Evolutionary conservation across 306 rosid species (phyloP), one percentile per base, ranked within the genome.

Genomic region (Styphnolobium japonicum): DNA sequence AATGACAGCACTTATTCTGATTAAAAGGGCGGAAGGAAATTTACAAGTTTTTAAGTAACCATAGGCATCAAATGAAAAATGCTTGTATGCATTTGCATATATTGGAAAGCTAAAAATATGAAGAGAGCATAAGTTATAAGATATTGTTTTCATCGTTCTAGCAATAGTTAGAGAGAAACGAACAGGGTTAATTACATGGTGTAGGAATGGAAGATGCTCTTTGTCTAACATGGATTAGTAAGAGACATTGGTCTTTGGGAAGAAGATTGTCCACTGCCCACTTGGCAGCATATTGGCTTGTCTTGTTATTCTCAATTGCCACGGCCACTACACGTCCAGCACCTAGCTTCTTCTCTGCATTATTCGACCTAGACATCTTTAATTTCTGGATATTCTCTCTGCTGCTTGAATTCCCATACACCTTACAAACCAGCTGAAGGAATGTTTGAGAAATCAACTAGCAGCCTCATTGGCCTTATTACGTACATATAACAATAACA

Each of bases 231-330:
- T 94, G 97, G 49, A 94, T 67, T 10, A 94, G 80, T 2, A 76
- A 73, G 66, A 94, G 82, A 49, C 71, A 29, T 82, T 94, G 93
- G 42, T 92, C 97, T 77, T 67, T 87, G 14, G 89, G 84, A 52
- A 92, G 84, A 66, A 94, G 91, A 82, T 86, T 89, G n/a, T 92
- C 97, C 6, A 92, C 81, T 0, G 97, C 82, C 97, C 97, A 94
- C 61, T 90, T 94, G 5, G 87, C 83, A 21, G 98, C 98, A 0
- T 76, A 80, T 66, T 90, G 94, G 80, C 97, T 90, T 27, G 87
- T 80, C 67, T 89, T 92, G 75, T 89, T 96, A 42, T 83, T 89
- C 77, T 92, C 92, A 11, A 94, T 83, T 0, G 98, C 97, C 74
- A 94, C 97, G 0, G 94, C 97, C 11, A 94, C 96, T 5, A 60